phyloP scores from a whole-genome alignment of 176 grass and related monocot genomes.

The Carex myosuroides region DNA sequence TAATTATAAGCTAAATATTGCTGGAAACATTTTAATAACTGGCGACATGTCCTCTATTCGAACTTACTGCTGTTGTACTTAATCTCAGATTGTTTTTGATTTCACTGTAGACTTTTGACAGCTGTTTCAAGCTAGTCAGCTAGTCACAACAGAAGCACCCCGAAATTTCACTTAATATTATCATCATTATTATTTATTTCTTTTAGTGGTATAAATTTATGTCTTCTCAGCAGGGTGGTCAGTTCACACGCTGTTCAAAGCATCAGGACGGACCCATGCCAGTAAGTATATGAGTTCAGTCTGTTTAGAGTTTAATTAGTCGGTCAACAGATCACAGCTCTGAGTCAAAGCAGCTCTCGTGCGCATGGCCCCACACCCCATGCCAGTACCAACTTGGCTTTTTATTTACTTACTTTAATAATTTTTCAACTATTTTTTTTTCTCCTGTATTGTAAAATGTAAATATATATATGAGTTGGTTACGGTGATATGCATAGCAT shows the following conservation, averaged over 20 bases:
- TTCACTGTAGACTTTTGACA: background rate
- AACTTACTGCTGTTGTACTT: background rate
- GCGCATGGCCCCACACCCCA: conserved; percentile 12
- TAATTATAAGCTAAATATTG: no score
- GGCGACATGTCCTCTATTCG: background rate
- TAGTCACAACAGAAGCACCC: background rate
- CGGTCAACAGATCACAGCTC: conserved; percentile 17
- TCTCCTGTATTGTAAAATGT: no score
- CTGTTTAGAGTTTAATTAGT: background rate
- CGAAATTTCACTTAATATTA: background rate
- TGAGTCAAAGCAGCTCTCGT: conserved; percentile 14
- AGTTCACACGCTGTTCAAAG: background rate
- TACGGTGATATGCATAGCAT: no score
- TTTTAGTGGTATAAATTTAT: background rate
- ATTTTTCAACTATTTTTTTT: background rate
- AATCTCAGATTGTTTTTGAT: background rate
- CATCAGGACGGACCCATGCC: conserved; percentile 9
- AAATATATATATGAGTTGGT: no score
- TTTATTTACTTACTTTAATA: background rate
- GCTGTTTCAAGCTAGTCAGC: background rate
- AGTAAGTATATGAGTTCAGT: background rate
- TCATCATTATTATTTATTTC: background rate
- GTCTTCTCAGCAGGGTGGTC: background rate
- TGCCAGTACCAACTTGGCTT: background rate
- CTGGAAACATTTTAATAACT: no score